Evolutionary conservation across 2,329 filamentous ascomycete genomes (phyloP), one percentile per base, ranked within the genome.

Genomic region (Fusarium pininemorale): DNA sequence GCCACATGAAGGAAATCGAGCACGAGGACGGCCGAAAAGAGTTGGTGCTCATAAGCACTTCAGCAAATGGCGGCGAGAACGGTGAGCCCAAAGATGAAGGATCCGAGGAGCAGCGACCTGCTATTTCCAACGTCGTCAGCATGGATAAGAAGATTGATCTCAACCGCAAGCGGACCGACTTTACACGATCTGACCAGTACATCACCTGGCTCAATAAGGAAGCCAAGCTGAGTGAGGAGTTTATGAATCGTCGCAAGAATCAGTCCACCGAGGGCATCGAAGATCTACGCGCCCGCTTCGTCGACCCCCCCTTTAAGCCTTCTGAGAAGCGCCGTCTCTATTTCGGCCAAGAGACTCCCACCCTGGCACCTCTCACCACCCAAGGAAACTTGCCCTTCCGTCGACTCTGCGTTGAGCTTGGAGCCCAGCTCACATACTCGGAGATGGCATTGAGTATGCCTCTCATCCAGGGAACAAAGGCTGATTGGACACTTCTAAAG

Each of bases 381-480:
- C 96, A 98, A 83, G 96, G 96, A 51, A 99, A 99, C 79, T 87
- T 98, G 54, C 96, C 96, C 2, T 99, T 98, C 85, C 92, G 96
- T 64, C 90, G 96, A 56, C 89, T 99, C 37, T 98, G 95, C 79
- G 92, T 94, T 18, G 93, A 95, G 63, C 88, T 98, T 30, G 96
- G 96, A 41, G 95, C 95, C 35, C 93, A 98, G 80, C 87, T 97
- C 55, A 99, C 96, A 1, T 99, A 98, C 85, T 98, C 96, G 1
- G 96, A 99, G 83, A 99, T 99, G 96, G 96, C 96, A 8, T 93
- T 99, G 89, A 92, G 94, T 35, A 85, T 97, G 82, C 95, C 96
- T 15, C 84, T 99, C 47, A 88, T 99, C 11, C 95, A 98, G 82
- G 96, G 96, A 41, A 90, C 93, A 73, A 97, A 96, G 83, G 88